Percentiles rank a stretch among this genome's conserved stretches.
These are phyloP conservation scores for Wickerhamomyces sp. DNA, from an alignment of 1,139 yeast genomes.

Conservation along the genomic window DNA sequence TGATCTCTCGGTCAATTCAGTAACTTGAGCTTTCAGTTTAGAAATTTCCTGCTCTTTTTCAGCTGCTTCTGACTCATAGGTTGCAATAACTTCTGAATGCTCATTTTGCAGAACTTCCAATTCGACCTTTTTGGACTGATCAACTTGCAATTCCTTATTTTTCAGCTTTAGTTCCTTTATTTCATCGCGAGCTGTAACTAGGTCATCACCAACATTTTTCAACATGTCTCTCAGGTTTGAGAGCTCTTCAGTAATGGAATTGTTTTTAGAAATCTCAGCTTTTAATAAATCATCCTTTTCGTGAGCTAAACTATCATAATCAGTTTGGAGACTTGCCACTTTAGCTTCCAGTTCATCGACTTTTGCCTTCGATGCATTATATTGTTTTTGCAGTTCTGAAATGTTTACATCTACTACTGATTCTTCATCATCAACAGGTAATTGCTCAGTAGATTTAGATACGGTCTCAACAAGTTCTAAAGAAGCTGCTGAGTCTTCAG, in stretches of 20 bases:
- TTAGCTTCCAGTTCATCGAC: not conserved
- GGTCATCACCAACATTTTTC: conserved; percentile 67
- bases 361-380: conserved; percentile 6
- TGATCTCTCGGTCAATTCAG: not conserved
- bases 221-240: conserved; percentile 62
- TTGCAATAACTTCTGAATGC: conserved; percentile 30
- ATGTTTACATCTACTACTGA: not conserved
- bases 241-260: conserved; percentile 18
- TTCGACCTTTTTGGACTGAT: conserved; percentile 23
- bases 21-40: not conserved
- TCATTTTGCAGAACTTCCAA: conserved; percentile 31
- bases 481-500: no score
- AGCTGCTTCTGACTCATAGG: conserved; percentile 27
- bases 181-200: conserved; percentile 52
- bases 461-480: no score
- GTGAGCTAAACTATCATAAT: conserved; percentile 7
- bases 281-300: conserved; percentile 6
- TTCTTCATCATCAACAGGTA: not conserved
- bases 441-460: conserved; percentile 11
- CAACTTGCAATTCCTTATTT: conserved; percentile 8
- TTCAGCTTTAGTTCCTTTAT: conserved; percentile 25
- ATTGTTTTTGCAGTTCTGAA: not conserved
- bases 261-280: not conserved
- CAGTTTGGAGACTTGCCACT: not conserved
- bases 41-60: conserved; percentile 5